Evolutionary conservation across 2,329 filamentous ascomycete genomes (phyloP), one percentile per base, ranked within the genome.

Genomic region (Aspergillus aculeatus): DNA sequence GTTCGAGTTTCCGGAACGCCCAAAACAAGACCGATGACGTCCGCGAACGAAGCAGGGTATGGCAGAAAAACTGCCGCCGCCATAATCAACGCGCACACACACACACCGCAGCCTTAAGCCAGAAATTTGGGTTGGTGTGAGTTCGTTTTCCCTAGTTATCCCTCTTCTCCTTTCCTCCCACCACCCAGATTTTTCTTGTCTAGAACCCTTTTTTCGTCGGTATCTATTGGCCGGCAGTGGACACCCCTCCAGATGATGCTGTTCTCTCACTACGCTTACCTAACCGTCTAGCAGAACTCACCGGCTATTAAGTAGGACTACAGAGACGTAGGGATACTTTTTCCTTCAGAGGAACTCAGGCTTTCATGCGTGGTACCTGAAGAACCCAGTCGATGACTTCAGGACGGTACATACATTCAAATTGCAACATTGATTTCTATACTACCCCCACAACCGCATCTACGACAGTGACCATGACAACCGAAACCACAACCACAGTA

Each of bases 21-120:
- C 65, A 67, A 69, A 70, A 66, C 66, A 67, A 68, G 64, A 66
- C 64, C 70, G 66, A 71, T 72, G 70, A 73, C 71, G 71, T 73
- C 64, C 62, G 66, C 64, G 66, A 70, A 63, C 53, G 61, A 56
- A 64, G 57, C 59, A 64, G 61, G 58, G 62, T 64, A 66, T 67
- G 48, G 44, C 49, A 52, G 63, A 65, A 65, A 50, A 44, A 24
- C 24, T 49, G 9, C 16, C 19, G 31, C 49, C n/a, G n/a, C 31
- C 14, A 21, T 23, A 35, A 50, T 52, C 49, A 24, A 26, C 26
- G 9, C 26, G 9, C 26, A 29, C 26, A 9, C 24, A 6, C 26
- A 29, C 26, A 29, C 26, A 29, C 26, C 26, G 32, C 32, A 35
- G 32, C 32, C 32, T 35, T 35, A 12, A 35, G 38, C 38, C 38